Conservation (phyloP, 1,284 basidiomycete species). For the Cystobasidium sp. region DNA sequence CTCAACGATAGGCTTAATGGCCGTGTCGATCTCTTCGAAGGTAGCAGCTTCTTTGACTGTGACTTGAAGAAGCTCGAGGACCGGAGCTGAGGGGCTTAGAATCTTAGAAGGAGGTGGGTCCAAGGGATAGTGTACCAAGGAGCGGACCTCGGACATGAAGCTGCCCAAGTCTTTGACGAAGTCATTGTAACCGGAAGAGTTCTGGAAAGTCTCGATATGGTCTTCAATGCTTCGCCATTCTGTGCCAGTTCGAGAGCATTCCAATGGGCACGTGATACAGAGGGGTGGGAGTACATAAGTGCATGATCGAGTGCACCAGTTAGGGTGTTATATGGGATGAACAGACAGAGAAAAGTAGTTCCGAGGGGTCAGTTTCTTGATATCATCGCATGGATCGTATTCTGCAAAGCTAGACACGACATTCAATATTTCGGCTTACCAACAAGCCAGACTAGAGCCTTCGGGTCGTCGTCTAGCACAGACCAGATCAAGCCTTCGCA, state of each 20-base stretch:
- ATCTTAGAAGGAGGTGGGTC: conserved; percentile 14
- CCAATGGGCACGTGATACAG: background rate
- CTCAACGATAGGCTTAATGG: background rate
- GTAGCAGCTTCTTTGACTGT: conserved; percentile 2
- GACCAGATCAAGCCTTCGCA: conserved; percentile 1
- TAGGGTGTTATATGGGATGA: background rate
- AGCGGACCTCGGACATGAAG: conserved; percentile 5
- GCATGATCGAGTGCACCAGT: background rate
- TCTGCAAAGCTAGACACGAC: background rate
- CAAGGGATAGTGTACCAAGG: conserved; percentile 1
- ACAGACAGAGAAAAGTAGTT: background rate
- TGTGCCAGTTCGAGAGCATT: background rate
- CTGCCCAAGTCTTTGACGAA: background rate
- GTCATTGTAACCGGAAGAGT: background rate
- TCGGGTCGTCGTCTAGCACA: conserved; percentile 3
- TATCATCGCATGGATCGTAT: background rate
- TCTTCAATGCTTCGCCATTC: conserved; percentile 16
- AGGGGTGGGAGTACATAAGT: background rate
- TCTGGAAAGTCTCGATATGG: conserved; percentile 14
- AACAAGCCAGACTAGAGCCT: conserved; percentile 14
- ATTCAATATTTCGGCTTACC: background rate
- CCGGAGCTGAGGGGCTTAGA: background rate
- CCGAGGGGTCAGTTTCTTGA: background rate
- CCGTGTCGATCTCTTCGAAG: background rate
- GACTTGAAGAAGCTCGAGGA: conserved; percentile 11